Evolutionary conservation across 345 rosid species (phyloP).

Genomic region (Melaleuca alternifolia): DNA sequence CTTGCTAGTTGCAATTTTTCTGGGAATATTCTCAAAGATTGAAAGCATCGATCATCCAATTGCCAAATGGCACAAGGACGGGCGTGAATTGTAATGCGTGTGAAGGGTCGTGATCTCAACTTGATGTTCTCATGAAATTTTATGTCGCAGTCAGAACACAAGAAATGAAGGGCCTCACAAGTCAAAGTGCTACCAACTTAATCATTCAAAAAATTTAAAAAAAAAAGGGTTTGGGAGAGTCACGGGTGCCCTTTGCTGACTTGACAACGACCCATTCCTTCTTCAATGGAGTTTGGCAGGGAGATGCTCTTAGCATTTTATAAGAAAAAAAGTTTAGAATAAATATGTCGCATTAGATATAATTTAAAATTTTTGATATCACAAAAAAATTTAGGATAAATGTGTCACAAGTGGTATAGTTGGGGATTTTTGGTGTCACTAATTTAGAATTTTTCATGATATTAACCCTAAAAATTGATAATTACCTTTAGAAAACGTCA

Average conservation of each 20-base stretch:
- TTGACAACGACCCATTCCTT: neutral
- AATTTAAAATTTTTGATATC: no score
- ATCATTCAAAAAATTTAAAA: neutral
- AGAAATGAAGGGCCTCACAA: neutral
- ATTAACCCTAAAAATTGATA: no score
- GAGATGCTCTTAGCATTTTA: neutral
- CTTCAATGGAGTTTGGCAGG: neutral
- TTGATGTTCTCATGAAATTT: neutral
- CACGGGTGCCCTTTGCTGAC: conserved; percentile 3
- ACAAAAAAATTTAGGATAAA: no score
- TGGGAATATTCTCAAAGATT: neutral
- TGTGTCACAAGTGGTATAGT: no score
- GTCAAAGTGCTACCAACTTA: neutral
- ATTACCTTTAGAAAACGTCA: neutral
- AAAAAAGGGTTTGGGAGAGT: no score
- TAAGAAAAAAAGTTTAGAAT: no score
- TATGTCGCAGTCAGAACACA: neutral
- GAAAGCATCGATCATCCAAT: neutral
- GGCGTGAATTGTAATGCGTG: neutral
- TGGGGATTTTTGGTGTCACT: no score
- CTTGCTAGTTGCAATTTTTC: neutral
- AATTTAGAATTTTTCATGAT: no score
- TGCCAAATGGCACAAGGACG: neutral
- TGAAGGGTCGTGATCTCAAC: neutral
- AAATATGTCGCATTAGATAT: no score